Base-by-base conservation (phyloP, 2,329 filamentous ascomycete genomes). In the Talaromyces sp. region DNA sequence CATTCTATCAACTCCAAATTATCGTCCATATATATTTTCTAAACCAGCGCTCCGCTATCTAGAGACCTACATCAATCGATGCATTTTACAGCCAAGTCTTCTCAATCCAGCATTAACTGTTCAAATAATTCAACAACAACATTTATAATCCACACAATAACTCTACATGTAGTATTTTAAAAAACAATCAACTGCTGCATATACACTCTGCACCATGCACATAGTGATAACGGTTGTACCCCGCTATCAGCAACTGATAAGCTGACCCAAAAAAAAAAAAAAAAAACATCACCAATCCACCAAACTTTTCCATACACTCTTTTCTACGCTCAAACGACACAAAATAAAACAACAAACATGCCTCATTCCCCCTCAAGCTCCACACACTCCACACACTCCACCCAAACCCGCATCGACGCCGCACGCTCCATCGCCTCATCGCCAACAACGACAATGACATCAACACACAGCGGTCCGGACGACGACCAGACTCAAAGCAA, bases 281-380 rank as follows among this genome's bases (percentile, higher is more conserved):
- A n/a, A 22, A 42, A 17, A 42, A 17, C 11, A 42, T 15, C 36
- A 13, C 17, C 33, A 6, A 22, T 39, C 42, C 42, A 47, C 42
- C 17, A 19, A 19, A 2, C 17, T n/a, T 22, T 15, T 36, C 13
- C 5, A 32, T 13, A 2, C 42, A 22, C 7, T 4, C 11, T 11
- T 44, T 22, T 8, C 42, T 44, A 33, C 13, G 4, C 33, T 4
- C 11, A 11, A 11, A 4, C 42, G 8, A 47, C 42, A 9, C 19
- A 22, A 19, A 22, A 25, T 8, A 10, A 22, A 25, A 2, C 9
- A 25, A 53, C 30, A 32, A 28, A 28, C 30, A 64, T 60, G 63
- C 55, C 63, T 42, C 15, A 28, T 13, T 64, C 60, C 17, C 63
- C 57, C 17, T 53, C 60, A 5, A 62, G 63, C 55, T 64, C 58